Conservation (phyloP, 2,329 filamentous ascomycete species). For the Knoxdaviesia capensis region DNA sequence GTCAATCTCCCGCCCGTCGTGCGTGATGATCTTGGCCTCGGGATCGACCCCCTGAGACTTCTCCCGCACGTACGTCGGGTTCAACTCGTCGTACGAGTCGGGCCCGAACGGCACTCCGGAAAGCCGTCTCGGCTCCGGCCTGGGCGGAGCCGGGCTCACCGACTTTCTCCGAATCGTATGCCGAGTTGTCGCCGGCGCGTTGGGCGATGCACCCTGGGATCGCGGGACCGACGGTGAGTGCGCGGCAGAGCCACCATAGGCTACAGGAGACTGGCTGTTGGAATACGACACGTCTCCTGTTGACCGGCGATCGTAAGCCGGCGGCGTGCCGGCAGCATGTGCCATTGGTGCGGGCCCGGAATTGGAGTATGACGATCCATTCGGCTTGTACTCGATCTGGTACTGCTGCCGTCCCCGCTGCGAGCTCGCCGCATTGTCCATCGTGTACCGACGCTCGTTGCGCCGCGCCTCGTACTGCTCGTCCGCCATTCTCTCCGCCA, state of each 20-base stretch:
- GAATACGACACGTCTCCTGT: conserved; percentile 18
- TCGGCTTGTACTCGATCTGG: conserved; percentile 3
- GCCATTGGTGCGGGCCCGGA: neutral
- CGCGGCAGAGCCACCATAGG: too few species aligned
- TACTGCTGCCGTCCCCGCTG: conserved; percentile 5
- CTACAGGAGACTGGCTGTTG: too few species aligned
- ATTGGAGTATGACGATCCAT: neutral
- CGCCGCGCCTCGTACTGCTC: conserved; percentile 35
- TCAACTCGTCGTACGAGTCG: conserved; percentile 55
- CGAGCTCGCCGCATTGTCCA: neutral
- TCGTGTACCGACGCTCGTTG: conserved; percentile 20
- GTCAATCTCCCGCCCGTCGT: conserved; percentile 59
- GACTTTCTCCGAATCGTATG: conserved; percentile 50
- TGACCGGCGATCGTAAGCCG: conserved; percentile 21
- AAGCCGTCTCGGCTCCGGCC: conserved; percentile 24
- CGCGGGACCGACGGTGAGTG: too few species aligned
- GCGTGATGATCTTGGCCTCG: conserved; percentile 51
- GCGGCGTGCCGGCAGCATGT: conserved; percentile 11
- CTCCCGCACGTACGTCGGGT: conserved; percentile 30
- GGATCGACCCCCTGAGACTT: conserved; percentile 12
- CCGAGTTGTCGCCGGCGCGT: conserved; percentile 16
- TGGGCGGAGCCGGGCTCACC: conserved; percentile 46
- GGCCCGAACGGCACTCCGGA: conserved; percentile 53
- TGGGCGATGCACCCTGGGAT: conserved; percentile 17
- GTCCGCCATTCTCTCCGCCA: conserved; percentile 36